Conservation (phyloP, 331 rosid genomes). For the Quercus tomentella region DNA sequence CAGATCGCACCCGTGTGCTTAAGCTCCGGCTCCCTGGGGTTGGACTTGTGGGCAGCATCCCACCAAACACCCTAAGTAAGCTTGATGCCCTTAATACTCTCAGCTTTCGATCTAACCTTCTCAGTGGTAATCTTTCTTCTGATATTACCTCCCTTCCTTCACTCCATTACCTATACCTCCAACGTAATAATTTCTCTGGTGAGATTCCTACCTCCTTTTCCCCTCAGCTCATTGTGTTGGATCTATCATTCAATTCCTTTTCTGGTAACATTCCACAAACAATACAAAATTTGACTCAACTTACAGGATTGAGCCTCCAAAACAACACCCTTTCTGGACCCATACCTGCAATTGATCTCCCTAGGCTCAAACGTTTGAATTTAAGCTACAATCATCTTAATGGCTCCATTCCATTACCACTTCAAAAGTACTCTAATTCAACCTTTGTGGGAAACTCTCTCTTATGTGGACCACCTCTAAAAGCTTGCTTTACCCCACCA, state of each 20-base stretch:
- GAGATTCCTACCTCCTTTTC: slow-evolving; percentile 67
- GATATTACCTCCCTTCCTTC: slow-evolving; percentile 83
- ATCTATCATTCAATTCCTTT: slow-evolving; percentile 79
- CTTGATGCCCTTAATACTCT: slow-evolving; percentile 59
- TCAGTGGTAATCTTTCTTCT: slow-evolving; percentile 59
- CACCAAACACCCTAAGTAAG: slow-evolving; percentile 64
- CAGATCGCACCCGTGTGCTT: slow-evolving; percentile 41
- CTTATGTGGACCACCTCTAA: slow-evolving; percentile 80
- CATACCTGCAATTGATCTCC: slow-evolving; percentile 56
- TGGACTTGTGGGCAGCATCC: slow-evolving; percentile 84
- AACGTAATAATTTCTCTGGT: slow-evolving; percentile 79
- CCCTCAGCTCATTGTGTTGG: slow-evolving; percentile 50
- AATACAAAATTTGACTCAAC: slow-evolving; percentile 56
- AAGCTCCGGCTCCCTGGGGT: slow-evolving; percentile 84
- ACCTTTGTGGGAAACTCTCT: slow-evolving; percentile 76
- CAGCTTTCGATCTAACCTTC: slow-evolving; percentile 86
- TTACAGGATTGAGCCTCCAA: slow-evolving; percentile 71
- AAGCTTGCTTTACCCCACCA: slow-evolving; percentile 51
- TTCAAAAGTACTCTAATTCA: slow-evolving; percentile 52
- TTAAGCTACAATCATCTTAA: slow-evolving; percentile 78
- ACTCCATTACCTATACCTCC: slow-evolving; percentile 70
- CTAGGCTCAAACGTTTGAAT: slow-evolving; percentile 52
- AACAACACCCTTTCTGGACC: slow-evolving; percentile 73
- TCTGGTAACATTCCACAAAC: slow-evolving; percentile 64
- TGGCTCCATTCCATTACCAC: slow-evolving; percentile 76